Conservation (phyloP, 805 yeast genomes). For the Candida ortonii region DNA sequence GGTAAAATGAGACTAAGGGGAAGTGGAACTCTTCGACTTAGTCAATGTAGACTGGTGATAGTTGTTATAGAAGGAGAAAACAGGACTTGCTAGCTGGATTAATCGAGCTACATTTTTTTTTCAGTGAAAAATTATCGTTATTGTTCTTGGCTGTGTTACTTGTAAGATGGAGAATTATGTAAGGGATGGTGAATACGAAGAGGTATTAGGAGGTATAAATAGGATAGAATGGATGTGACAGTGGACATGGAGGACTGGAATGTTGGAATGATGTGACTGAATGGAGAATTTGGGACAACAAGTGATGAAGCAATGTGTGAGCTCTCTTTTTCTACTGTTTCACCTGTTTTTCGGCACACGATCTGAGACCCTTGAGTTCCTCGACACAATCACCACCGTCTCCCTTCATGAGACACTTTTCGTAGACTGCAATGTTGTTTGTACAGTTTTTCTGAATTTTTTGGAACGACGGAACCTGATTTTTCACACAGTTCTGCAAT, state of each 20-base stretch:
- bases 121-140: no score
- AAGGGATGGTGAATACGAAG: no score
- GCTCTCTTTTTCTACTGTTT: no score
- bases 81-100: neutral
- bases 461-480: conserved; percentile 66
- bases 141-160: no score
- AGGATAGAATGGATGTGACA: no score
- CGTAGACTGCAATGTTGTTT: conserved; percentile 57
- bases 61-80: conserved; percentile 15
- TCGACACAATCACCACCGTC: conserved; percentile 49
- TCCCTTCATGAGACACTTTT: conserved; percentile 54
- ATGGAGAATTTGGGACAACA: no score
- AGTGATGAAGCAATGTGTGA: no score
- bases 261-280: no score
- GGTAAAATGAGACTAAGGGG: conserved; percentile 24
- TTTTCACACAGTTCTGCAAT: conserved; percentile 61
- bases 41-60: conserved; percentile 28
- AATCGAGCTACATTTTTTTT: no score
- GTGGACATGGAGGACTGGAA: no score
- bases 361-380: conserved; percentile 54
- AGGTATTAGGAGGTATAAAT: no score
- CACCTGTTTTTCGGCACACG: conserved; percentile 40
- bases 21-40: conserved; percentile 11
- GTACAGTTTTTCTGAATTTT: conserved; percentile 64
- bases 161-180: no score